A percentile compares a stretch with the other conserved stretches of the same genome.
phyloP scores from a whole-genome alignment of 805 yeast genomes.

The Jamesozyma spencerorum region DNA sequence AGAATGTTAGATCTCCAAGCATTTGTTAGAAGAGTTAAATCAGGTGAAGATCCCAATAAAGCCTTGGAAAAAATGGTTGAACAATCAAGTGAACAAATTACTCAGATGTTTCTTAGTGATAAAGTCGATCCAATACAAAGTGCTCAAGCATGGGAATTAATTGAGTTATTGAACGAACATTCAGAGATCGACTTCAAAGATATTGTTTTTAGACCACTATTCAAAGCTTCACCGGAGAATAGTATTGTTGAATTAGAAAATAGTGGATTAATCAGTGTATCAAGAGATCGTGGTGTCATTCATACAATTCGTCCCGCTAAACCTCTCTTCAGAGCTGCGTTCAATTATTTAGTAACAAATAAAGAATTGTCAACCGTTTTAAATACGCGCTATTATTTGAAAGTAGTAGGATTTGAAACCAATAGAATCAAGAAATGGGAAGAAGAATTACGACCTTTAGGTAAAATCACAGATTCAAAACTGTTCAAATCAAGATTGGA shows the following conservation, averaged over 20 bases:
- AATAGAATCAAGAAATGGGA: slow-evolving; percentile 57
- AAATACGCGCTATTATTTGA: slow-evolving; percentile 52
- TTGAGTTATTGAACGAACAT: slow-evolving; percentile 49
- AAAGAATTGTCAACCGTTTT: slow-evolving; percentile 45
- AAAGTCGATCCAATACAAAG: slow-evolving; percentile 47
- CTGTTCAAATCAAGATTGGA: slow-evolving; percentile 47
- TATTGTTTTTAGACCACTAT: slow-evolving; percentile 47
- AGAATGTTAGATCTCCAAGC: slow-evolving; percentile 90
- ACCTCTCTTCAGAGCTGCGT: slow-evolving; percentile 78
- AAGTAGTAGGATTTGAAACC: slow-evolving; percentile 49
- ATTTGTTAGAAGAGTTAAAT: slow-evolving; percentile 73
- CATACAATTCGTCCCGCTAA: slow-evolving; percentile 64
- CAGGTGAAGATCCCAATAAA: slow-evolving; percentile 74
- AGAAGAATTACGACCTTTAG: slow-evolving; percentile 56
- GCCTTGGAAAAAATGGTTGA: slow-evolving; percentile 73
- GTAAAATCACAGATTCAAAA: slow-evolving; percentile 41
- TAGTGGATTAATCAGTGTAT: slow-evolving; percentile 61
- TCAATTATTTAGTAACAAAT: slow-evolving; percentile 53
- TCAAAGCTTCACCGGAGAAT: slow-evolving; percentile 45
- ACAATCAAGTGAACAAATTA: slow-evolving; percentile 81
- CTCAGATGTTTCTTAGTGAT: slow-evolving; percentile 60
- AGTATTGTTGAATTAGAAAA: slow-evolving; percentile 67
- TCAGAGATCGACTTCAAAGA: slow-evolving; percentile 43
- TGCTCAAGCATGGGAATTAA: slow-evolving; percentile 83
- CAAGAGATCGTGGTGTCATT: slow-evolving; percentile 70